These are phyloP conservation scores for Excoecaria agallocha DNA, from an alignment of 345 rosid genomes.

Conservation along the genomic window DNA sequence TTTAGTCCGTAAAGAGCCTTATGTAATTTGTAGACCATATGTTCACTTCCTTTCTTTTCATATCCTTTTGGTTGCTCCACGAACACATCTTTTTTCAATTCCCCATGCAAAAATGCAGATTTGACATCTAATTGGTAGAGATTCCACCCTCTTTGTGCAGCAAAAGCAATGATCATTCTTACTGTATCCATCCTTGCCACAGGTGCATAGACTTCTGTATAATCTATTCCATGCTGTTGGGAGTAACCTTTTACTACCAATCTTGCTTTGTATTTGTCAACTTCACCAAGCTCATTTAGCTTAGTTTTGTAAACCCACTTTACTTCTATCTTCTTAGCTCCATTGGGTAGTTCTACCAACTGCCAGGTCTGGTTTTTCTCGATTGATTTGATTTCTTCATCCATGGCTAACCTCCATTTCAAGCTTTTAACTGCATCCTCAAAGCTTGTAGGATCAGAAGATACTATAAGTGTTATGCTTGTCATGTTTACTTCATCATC, in stretches of 20 bases:
- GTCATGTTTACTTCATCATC: background rate
- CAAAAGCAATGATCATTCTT: background rate
- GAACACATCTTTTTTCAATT: too few species aligned
- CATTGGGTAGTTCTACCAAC: background rate
- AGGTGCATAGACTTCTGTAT: slow-evolving; percentile 3
- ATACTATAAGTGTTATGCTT: background rate
- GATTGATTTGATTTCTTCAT: too few species aligned
- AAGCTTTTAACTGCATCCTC: too few species aligned
- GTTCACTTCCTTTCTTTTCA: too few species aligned
- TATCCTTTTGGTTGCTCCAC: too few species aligned
- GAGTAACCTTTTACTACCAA: background rate
- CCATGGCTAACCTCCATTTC: too few species aligned
- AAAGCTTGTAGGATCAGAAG: background rate
- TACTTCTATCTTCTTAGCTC: background rate
- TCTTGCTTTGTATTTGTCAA: too few species aligned
- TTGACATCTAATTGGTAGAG: too few species aligned
- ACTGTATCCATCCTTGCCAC: background rate
- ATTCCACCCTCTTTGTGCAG: background rate
- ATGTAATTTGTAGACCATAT: too few species aligned
- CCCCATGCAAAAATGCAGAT: too few species aligned
- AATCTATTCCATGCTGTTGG: background rate
- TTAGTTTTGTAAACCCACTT: background rate
- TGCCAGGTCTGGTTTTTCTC: too few species aligned
- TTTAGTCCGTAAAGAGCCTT: too few species aligned
- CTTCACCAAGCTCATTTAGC: background rate